phyloP scores from a whole-genome alignment of 1,284 basidiomycete species.

The Pterulicium gracile region DNA sequence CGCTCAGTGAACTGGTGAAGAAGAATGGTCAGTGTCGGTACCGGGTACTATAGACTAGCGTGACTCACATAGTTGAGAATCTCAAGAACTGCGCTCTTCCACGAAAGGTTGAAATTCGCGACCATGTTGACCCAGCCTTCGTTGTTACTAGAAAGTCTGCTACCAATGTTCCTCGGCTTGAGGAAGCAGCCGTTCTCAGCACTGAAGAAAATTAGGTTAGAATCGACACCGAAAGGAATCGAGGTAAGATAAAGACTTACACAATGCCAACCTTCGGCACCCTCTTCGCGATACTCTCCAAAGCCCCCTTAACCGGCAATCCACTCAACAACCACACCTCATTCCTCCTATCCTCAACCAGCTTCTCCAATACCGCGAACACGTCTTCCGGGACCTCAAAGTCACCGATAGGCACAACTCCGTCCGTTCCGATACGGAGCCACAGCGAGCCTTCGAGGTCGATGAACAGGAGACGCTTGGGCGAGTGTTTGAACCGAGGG shows the following conservation, averaged over 20 bases:
- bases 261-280: slow-evolving; percentile 70
- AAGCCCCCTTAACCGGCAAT: slow-evolving; percentile 45
- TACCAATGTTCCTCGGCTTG: slow-evolving; percentile 37
- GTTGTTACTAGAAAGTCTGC: slow-evolving; percentile 17
- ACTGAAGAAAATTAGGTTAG: slow-evolving; percentile 20
- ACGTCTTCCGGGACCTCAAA: slow-evolving; percentile 16
- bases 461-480: slow-evolving; percentile 58
- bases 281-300: slow-evolving; percentile 51
- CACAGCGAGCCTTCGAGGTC: slow-evolving; percentile 76
- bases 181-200: slow-evolving; percentile 86
- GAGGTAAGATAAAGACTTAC: slow-evolving; percentile 24
- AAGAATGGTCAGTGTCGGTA: neutral
- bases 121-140: slow-evolving; percentile 71
- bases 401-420: slow-evolving; percentile 38
- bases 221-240: neutral
- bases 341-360: slow-evolving; percentile 57
- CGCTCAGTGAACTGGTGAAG: slow-evolving; percentile 69
- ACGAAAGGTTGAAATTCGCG: slow-evolving; percentile 64
- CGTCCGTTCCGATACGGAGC: slow-evolving; percentile 28
- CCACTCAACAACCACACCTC: slow-evolving; percentile 82
- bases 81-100: slow-evolving; percentile 72
- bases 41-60: slow-evolving; percentile 3
- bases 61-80: slow-evolving; percentile 68
- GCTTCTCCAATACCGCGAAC: slow-evolving; percentile 9
- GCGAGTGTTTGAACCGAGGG: slow-evolving; percentile 46